Evolutionary conservation across 371 early-diverging fungal species (phyloP).

Genomic region (Syncephalis plumigaleata): DNA sequence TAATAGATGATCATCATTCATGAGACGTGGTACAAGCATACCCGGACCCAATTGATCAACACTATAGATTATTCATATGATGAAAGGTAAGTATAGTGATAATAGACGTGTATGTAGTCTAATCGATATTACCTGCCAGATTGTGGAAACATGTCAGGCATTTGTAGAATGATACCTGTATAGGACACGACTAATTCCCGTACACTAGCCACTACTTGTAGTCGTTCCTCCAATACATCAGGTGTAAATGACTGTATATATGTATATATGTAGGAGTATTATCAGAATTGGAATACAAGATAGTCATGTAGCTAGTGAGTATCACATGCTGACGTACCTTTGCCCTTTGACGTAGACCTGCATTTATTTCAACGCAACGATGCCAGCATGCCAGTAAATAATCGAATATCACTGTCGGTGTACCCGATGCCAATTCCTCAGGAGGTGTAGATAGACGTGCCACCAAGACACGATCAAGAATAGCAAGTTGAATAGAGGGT

Average conservation of each 20-base stretch:
- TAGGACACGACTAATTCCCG: slow-evolving; percentile 58
- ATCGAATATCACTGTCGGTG: slow-evolving; percentile 32
- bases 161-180: slow-evolving; percentile 60
- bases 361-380: slow-evolving; percentile 28
- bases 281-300: not conserved
- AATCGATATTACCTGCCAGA: slow-evolving; percentile 34
- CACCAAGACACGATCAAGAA: slow-evolving; percentile 56
- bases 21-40: too few species aligned
- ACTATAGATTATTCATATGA: not conserved
- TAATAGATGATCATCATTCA: slow-evolving; percentile 18
- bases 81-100: slow-evolving; percentile 1
- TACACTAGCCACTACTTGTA: slow-evolving; percentile 29
- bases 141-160: slow-evolving; percentile 84
- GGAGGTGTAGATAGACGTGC: slow-evolving; percentile 55
- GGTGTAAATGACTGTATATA: slow-evolving; percentile 3
- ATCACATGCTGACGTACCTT: slow-evolving; percentile 15
- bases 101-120: too few species aligned
- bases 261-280: not conserved
- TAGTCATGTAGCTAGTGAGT: not conserved
- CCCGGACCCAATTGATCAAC: not conserved
- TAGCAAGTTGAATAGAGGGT: slow-evolving; percentile 25
- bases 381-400: slow-evolving; percentile 69
- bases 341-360: slow-evolving; percentile 22
- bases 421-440: slow-evolving; percentile 17
- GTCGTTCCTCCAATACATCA: slow-evolving; percentile 29